phyloP scores from a whole-genome alignment of 495 filamentous ascomycete genomes.

The Xylaria scruposa region DNA sequence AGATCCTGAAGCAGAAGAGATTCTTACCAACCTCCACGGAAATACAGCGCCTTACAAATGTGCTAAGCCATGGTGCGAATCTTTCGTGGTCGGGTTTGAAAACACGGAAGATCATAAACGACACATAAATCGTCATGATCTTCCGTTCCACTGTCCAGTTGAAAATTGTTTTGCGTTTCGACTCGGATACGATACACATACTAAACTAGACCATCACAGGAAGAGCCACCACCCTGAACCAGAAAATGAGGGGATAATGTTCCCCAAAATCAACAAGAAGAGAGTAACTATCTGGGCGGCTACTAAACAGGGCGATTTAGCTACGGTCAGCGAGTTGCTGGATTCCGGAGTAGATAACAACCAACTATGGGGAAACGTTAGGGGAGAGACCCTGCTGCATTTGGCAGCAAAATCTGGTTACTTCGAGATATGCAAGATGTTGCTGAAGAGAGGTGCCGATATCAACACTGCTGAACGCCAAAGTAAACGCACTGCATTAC shows the following conservation, averaged over 20 bases:
- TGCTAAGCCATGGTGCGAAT: conserved; percentile 11
- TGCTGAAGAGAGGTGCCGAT: not conserved
- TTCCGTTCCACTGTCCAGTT: not conserved
- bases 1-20: not conserved
- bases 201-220: not conserved
- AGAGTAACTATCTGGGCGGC: not conserved
- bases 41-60: not conserved
- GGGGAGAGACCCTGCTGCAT: not conserved
- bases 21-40: not conserved
- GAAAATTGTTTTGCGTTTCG: conserved; percentile 4
- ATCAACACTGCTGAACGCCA: not conserved
- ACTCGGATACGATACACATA: conserved; percentile 4
- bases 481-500: not conserved
- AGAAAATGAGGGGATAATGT: not conserved
- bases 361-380: no score
- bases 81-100: conserved; percentile 1
- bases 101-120: conserved; percentile 1
- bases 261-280: not conserved
- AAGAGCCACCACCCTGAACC: not conserved
- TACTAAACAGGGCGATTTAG: not conserved
- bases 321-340: not conserved
- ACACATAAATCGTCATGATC: conserved; percentile 12
- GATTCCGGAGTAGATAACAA: not conserved
- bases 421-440: not conserved
- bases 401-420: not conserved